Base-by-base conservation (phyloP, 495 filamentous ascomycete species). In the Lasiosphaeria hispida region DNA sequence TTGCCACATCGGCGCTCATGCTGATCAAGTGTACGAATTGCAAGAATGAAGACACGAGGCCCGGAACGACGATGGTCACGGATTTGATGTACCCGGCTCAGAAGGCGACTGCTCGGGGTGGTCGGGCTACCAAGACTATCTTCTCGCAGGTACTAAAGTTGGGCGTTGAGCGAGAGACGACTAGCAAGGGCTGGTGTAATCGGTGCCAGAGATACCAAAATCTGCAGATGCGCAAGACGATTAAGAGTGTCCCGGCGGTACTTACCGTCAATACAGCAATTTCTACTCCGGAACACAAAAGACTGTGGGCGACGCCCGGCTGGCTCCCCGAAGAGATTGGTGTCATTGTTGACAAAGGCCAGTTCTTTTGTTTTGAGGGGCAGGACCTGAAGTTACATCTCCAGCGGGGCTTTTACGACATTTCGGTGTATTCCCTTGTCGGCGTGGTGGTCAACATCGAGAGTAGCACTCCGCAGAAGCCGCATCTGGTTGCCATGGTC, bases 241-340 rank as follows among this genome's bases (percentile, higher is more conserved):
- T 97, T 11, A 84, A 88, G 55, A 82, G 80, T 15, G 81, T 95
- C 61, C 91, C 94, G n/a, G 76, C 80, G 9, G 87, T 97, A 35
- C 69, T 98, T 40, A 83, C 92, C 69, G 79, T 98, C 18, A 96
- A 96, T 68, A 83, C 93, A 4, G 88, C 85, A 5, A 79, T 91
- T 17, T 85, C 79, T 14, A 87, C 76, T 17, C 76, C 81, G 0
- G 87, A 94, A 54, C 86, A 87, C 23, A 84, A 86, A 58, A 84
- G 88, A 43, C 73, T 94, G 17, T 98, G 94, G 95, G 78, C 87
- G 7, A 89, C 84, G 19, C 91, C 89, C 5, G 89, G 87, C 10
- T 97, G 92, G 89, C 77, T 98, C 13, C 94, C 94, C 0, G 88
- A 91, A 62, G 90, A 96, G 64, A 89, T 98, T 62, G 94, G 95